These are phyloP conservation scores for Passiflora organensis DNA, from an alignment of 345 rosid species.

Conservation along the genomic window DNA sequence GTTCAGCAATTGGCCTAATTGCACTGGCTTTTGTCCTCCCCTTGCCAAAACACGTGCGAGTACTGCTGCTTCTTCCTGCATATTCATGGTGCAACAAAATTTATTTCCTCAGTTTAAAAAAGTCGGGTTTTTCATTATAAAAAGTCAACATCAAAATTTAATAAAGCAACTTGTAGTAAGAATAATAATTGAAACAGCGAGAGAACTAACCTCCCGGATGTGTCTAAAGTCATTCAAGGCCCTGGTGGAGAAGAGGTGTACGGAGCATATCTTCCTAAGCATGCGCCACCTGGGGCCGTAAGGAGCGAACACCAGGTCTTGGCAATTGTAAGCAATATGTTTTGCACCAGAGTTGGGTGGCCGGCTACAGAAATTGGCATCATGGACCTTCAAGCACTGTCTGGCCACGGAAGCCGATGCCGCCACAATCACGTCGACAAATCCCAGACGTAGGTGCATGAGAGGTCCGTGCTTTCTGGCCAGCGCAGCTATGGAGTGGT, in stretches of 20 bases:
- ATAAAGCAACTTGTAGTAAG: too few species aligned
- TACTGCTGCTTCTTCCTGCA: slow-evolving; percentile 54
- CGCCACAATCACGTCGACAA: slow-evolving; percentile 71
- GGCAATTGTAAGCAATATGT: slow-evolving; percentile 77
- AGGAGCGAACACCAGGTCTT: slow-evolving; percentile 90
- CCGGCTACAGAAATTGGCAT: slow-evolving; percentile 78
- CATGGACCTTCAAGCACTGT: slow-evolving; percentile 71
- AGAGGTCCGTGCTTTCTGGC: slow-evolving; percentile 69
- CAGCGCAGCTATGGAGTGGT: slow-evolving; percentile 54
- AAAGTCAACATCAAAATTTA: too few species aligned
- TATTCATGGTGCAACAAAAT: not conserved
- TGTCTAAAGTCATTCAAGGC: slow-evolving; percentile 72
- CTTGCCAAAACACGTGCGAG: slow-evolving; percentile 43
- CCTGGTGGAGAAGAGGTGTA: slow-evolving; percentile 85
- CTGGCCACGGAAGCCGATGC: slow-evolving; percentile 81
- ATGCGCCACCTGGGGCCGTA: slow-evolving; percentile 86
- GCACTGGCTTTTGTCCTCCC: slow-evolving; percentile 27
- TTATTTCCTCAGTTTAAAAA: too few species aligned
- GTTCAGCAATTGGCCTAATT: slow-evolving; percentile 57
- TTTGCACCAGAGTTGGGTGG: slow-evolving; percentile 92
- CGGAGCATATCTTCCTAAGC: slow-evolving; percentile 72
- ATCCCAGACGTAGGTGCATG: slow-evolving; percentile 69
- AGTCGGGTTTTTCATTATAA: too few species aligned
- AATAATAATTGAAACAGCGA: too few species aligned
- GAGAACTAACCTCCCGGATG: slow-evolving; percentile 59